These are phyloP conservation scores for Draba incana DNA, from an alignment of 345 rosid genomes.

Conservation along the genomic window DNA sequence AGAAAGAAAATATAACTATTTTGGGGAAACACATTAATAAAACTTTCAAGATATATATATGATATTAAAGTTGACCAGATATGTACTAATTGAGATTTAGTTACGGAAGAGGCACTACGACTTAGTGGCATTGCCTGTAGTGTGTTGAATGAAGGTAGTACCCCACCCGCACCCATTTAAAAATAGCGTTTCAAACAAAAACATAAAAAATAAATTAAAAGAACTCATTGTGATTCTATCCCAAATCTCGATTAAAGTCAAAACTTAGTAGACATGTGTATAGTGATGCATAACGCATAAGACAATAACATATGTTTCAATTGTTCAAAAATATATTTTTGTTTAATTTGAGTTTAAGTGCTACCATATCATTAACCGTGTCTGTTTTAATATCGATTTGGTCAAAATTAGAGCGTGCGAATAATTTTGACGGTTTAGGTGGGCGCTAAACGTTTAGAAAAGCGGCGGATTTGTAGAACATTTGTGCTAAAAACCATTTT, in stretches of 20 bases:
- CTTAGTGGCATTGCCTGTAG: slow-evolving; percentile 41
- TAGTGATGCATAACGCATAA: slow-evolving; percentile 31
- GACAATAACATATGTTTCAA: slow-evolving; percentile 19
- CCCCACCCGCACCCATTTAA: slow-evolving; percentile 43
- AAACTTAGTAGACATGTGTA: slow-evolving; percentile 33
- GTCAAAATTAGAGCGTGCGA: neutral
- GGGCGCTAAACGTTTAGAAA: no score
- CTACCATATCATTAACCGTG: no score
- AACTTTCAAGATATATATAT: neutral
- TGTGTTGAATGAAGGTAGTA: slow-evolving; percentile 30
- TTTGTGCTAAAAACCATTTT: neutral
- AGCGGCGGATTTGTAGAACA: neutral
- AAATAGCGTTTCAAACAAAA: slow-evolving; percentile 15
- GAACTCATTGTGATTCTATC: slow-evolving; percentile 27
- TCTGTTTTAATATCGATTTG: no score
- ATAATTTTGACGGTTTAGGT: neutral
- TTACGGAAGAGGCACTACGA: slow-evolving; percentile 40
- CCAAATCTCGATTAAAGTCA: slow-evolving; percentile 31
- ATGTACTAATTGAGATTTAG: slow-evolving; percentile 38
- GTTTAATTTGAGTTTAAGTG: neutral
- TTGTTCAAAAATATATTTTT: neutral
- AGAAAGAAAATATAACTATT: slow-evolving; percentile 1
- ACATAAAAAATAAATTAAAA: neutral
- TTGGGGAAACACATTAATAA: neutral
- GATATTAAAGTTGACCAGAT: slow-evolving; percentile 38